Evolutionary conservation across 306 rosid genomes (phyloP), one percentile per base, ranked within the genome.

Genomic region (Pachyrhizus erosus): DNA sequence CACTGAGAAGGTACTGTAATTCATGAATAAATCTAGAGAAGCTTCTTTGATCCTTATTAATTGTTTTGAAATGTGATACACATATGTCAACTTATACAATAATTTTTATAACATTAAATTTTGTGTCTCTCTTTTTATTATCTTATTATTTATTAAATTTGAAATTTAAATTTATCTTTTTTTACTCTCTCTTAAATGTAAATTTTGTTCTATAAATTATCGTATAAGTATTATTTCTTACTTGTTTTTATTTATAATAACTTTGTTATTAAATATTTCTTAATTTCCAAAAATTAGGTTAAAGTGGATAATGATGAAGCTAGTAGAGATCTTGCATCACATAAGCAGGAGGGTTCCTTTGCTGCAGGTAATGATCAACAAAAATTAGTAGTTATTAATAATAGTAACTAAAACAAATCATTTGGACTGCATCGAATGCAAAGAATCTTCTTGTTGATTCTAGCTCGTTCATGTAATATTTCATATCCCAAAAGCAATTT

Each of bases 1-100:
- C 79, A 70, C 85, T 34, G 71, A 81, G 73, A 81, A 80, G 86
- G 89, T 87, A 80, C 74, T 14, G 83, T 75, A n/a, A n/a, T n/a
- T n/a, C n/a, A n/a, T n/a, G n/a, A n/a, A 84, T 55, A 55, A 66
- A 76, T 43, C 40, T 49, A 15, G 58, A 72, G 42, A 72, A 78
- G 55, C 62, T 73, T 65, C 57, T 42, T 43, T 51, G 9, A 33
- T 62, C 12, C 23, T 69, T 0, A 27, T 3, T 21, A 33, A 7
- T 39, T 43, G 17, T 37, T 37, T 3, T 3, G n/a, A n/a, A n/a
- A n/a, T n/a, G n/a, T n/a, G n/a, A n/a, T n/a, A n/a, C n/a, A n/a
- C n/a, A n/a, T n/a, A n/a, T n/a, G n/a, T n/a, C n/a, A n/a, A n/a
- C n/a, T n/a, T n/a, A n/a, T n/a, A n/a, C n/a, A n/a, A n/a, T n/a